Base-by-base conservation (phyloP, 176 grass and related monocot genomes). In the Ampelocalamus luodianensis region DNA sequence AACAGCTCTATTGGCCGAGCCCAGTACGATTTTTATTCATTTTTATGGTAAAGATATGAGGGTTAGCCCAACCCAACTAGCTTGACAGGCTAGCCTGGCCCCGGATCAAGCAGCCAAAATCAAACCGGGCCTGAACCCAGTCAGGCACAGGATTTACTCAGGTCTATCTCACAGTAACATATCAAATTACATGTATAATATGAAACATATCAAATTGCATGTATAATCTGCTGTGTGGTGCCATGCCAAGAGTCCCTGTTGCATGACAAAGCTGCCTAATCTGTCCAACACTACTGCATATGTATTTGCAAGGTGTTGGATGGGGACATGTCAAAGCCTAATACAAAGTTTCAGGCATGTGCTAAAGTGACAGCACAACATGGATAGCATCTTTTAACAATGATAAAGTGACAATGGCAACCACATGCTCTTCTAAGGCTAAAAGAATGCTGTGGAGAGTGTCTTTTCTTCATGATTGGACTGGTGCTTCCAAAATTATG, bases 401-500 rank as follows among this genome's bases (percentile, higher is more conserved):
- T 16, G n/a, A 71, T 13, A 27, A 10, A 73, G 71, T 1, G 1
- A n/a, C n/a, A n/a, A n/a, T n/a, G n/a, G n/a, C n/a, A n/a, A n/a
- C n/a, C n/a, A n/a, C n/a, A n/a, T n/a, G n/a, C n/a, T n/a, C n/a
- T n/a, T n/a, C n/a, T n/a, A n/a, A n/a, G n/a, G n/a, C n/a, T n/a
- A n/a, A n/a, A n/a, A 58, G 27, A 36, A 77, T 58, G 37, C 8
- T 59, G 17, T 36, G 38, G 12, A 34, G 24, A 34, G 26, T n/a
- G 34, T 34, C 54, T 58, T 29, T 40, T 24, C 49, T 46, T 56
- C 26, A 48, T 34, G 40, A 70, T 24, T 46, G 37, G 8, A 65
- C 58, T 39, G 10, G 69, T 80, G 60, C 45, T 68, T 74, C 48
- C 59, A 77, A 71, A 70, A 82, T 60, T 77, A 82, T 53, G 77